A percentile compares a stretch with the other conserved stretches of the same genome.
These are phyloP conservation scores for Nicotiana otophora DNA, from an alignment of 257 asterid genomes.

Conservation along the genomic window DNA sequence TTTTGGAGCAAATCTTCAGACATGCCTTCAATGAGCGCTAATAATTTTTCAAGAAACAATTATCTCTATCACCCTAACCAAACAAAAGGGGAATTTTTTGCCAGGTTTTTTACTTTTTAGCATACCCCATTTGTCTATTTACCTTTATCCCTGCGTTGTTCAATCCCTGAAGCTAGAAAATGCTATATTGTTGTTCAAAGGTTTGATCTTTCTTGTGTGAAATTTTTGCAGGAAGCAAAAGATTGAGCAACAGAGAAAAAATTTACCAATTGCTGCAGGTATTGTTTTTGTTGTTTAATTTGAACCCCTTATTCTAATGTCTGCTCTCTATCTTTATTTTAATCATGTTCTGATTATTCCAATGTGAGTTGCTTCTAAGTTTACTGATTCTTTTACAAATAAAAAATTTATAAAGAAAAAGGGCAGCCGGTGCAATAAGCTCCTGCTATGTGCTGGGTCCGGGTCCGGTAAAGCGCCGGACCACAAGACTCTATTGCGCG, in stretches of 20 bases:
- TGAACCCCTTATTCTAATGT: background rate
- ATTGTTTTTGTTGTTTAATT: background rate
- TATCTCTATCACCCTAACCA: conserved; percentile 10
- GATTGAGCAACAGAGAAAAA: conserved; percentile 59
- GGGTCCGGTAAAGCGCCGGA: no score
- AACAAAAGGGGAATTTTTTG: conserved; percentile 32
- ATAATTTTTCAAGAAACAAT: conserved; percentile 20
- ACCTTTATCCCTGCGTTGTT: background rate
- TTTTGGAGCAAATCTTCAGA: background rate
- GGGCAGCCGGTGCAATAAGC: no score
- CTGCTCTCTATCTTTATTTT: background rate
- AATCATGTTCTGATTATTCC: background rate
- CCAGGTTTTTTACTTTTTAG: conserved; percentile 31
- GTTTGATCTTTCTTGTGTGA: background rate
- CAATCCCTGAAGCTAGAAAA: background rate
- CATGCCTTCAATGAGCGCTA: conserved; percentile 70
- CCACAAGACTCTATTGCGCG: no score
- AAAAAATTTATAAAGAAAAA: no score
- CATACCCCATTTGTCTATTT: background rate
- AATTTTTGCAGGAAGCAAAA: conserved; percentile 47
- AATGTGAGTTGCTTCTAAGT: background rate
- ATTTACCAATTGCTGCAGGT: conserved; percentile 86
- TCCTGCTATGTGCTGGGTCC: no score
- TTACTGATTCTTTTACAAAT: background rate
- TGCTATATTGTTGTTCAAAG: background rate